Percentiles rank a stretch among this genome's conserved stretches.
Conservation (phyloP, 768 basidiomycete species). For the Gymnopilus dilepis region DNA sequence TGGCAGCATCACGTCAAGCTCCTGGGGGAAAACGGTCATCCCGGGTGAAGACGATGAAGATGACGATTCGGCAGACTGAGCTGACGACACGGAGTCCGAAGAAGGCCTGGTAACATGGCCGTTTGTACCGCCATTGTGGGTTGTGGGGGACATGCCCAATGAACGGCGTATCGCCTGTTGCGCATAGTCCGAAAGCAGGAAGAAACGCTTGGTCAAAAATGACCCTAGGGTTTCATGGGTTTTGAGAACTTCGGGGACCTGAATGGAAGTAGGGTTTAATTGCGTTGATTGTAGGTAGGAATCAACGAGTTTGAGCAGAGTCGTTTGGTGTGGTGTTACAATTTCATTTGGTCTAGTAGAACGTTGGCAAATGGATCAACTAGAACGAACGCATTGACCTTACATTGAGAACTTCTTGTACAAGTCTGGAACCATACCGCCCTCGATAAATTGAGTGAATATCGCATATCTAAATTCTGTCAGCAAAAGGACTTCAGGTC, state of each 20-base stretch:
- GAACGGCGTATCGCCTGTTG: conserved; percentile 55
- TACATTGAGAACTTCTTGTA: conserved; percentile 69
- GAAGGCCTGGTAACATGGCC: conserved; percentile 16
- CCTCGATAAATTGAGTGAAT: conserved; percentile 66
- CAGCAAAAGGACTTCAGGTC: background rate
- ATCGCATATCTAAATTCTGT: conserved; percentile 59
- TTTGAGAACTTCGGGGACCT: conserved; percentile 37
- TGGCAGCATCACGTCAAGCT: conserved; percentile 73
- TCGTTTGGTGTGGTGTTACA: conserved; percentile 85
- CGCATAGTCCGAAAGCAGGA: conserved; percentile 63
- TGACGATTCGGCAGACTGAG: conserved; percentile 14
- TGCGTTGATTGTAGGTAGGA: conserved; percentile 73
- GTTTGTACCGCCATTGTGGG: conserved; percentile 2
- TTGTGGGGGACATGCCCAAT: conserved; percentile 37
- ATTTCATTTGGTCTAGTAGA: conserved; percentile 64
- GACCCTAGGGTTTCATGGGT: conserved; percentile 52
- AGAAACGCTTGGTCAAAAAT: conserved; percentile 68
- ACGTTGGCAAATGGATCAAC: background rate
- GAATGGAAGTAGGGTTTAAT: conserved; percentile 33
- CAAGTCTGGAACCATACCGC: conserved; percentile 59
- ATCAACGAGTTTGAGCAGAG: conserved; percentile 86
- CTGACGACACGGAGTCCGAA: conserved; percentile 22
- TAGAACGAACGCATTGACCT: conserved; percentile 27
- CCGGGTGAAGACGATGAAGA: conserved; percentile 18
- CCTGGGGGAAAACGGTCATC: conserved; percentile 37